A percentile compares a stretch with the other conserved stretches of the same genome.
These are phyloP conservation scores for Globisporangium lucens DNA, from an alignment of 352 stramenopile genomes.

Conservation along the genomic window DNA sequence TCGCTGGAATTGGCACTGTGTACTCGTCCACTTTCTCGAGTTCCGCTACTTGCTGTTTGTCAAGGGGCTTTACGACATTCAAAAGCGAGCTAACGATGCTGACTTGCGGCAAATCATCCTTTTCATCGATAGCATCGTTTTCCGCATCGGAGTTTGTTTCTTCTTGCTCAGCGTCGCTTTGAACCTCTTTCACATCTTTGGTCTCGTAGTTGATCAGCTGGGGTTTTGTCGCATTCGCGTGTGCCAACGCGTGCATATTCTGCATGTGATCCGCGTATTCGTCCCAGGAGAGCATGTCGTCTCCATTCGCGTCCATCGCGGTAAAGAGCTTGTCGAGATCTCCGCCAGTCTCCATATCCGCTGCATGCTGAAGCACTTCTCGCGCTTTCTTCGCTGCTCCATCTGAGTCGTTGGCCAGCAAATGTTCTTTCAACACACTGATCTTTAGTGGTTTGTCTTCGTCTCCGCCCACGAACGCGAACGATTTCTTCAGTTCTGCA, in stretches of 20 bases:
- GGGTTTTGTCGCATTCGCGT: conserved; percentile 21
- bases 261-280: conserved; percentile 54
- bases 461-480: conserved; percentile 35
- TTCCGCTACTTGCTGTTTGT: background rate
- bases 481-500: conserved; percentile 39
- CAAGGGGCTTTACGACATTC: background rate
- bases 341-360: conserved; percentile 32
- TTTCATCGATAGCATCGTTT: background rate
- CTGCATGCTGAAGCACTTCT: conserved; percentile 35
- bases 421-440: conserved; percentile 23
- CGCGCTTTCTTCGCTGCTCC: conserved; percentile 5
- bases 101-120: background rate
- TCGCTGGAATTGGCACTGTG: background rate
- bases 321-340: conserved; percentile 43
- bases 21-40: conserved; percentile 17
- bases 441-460: conserved; percentile 31
- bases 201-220: conserved; percentile 8
- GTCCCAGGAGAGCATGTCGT: conserved; percentile 49
- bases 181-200: conserved; percentile 7
- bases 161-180: background rate
- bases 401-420: conserved; percentile 5
- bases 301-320: conserved; percentile 48
- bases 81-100: background rate
- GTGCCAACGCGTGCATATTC: conserved; percentile 36
- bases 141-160: background rate